Base-by-base conservation (phyloP, 345 rosid genomes). In the Salix arbutifolia region DNA sequence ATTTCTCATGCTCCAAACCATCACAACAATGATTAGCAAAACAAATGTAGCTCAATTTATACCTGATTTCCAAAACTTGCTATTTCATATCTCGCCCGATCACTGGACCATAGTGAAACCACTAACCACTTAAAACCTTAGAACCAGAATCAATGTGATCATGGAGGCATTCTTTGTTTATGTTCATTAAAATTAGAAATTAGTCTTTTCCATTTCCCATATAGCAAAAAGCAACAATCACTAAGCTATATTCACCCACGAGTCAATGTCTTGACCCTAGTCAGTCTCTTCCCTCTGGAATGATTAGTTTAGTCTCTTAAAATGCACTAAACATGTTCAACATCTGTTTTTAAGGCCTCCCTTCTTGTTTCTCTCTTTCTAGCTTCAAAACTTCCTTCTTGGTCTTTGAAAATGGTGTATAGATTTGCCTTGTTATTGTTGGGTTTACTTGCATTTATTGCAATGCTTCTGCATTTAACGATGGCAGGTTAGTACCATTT, bases 401-500 rank as follows among this genome's bases (percentile, higher is more conserved):
- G 76, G 31, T 68, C 64, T 70, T 61, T n/a, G 69, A 81, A 66
- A 92, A 84, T 62, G 84, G 74, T 77, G 70, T 44, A 31, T 52
- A 61, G 75, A 46, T 71, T 40, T 76, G 69, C 70, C 68, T 76
- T 80, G 30, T 70, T 88, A 48, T 65, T 88, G 52, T 50, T 89
- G 85, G 86, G 86, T 81, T 79, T 83, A 42, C 67, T 85, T 70
- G 81, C 86, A 26, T 82, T 86, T 82, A 81, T 85, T 73, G 84
- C 80, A 75, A 75, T 82, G 83, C 89, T 85, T 72, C 84, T 88
- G 71, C 93, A 89, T 62, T 65, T 72, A 25, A 56, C 74, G 70
- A 35, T 81, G 61, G 89, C 89, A 73, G 97, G 97, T 89, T 83
- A 46, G 83, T 86, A 65, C 77, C 58, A 31, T 48, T 58, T 68